Evolutionary conservation across 2,329 filamentous ascomycete genomes (phyloP).

Genomic region (Aphanoascus verrucosus): DNA sequence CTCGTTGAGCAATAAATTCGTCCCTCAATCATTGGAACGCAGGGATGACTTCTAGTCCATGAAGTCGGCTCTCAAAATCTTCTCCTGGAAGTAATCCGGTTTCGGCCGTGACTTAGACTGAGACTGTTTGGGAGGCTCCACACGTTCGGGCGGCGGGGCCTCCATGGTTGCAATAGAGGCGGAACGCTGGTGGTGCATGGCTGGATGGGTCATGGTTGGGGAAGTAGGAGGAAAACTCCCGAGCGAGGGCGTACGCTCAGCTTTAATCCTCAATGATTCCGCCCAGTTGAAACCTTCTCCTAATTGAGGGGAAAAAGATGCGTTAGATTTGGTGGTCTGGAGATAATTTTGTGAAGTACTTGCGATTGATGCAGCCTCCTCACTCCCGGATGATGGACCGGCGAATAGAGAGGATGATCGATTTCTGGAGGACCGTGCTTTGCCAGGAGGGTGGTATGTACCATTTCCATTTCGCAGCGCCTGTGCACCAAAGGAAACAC

Average conservation of each 20-base stretch:
- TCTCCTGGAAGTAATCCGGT: slow-evolving; percentile 91
- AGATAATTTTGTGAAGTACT: slow-evolving; percentile 28
- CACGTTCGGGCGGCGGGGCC: slow-evolving; percentile 23
- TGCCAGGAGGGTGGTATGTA: slow-evolving; percentile 43
- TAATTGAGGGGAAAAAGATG: slow-evolving; percentile 42
- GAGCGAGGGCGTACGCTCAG: slow-evolving; percentile 59
- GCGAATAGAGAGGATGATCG: slow-evolving; percentile 22
- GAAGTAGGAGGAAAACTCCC: slow-evolving; percentile 18
- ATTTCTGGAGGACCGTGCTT: slow-evolving; percentile 20
- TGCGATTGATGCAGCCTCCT: slow-evolving; percentile 24
- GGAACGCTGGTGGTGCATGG: slow-evolving; percentile 29
- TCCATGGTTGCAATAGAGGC: slow-evolving; percentile 46
- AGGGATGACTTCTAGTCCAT: slow-evolving; percentile 57
- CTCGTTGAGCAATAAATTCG: neutral
- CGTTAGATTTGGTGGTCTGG: slow-evolving; percentile 33
- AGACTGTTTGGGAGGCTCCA: slow-evolving; percentile 18
- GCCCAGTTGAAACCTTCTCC: slow-evolving; percentile 96
- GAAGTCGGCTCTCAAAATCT: slow-evolving; percentile 94
- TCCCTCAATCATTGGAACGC: neutral
- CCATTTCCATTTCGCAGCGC: slow-evolving; percentile 54
- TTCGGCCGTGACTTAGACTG: slow-evolving; percentile 49
- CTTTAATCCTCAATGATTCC: slow-evolving; percentile 84
- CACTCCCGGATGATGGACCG: slow-evolving; percentile 18
- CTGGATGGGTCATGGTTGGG: slow-evolving; percentile 2
- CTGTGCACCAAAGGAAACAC: slow-evolving; percentile 81